phyloP scores from a whole-genome alignment of 169 alveolate species.

The Miamiensis avidus region DNA sequence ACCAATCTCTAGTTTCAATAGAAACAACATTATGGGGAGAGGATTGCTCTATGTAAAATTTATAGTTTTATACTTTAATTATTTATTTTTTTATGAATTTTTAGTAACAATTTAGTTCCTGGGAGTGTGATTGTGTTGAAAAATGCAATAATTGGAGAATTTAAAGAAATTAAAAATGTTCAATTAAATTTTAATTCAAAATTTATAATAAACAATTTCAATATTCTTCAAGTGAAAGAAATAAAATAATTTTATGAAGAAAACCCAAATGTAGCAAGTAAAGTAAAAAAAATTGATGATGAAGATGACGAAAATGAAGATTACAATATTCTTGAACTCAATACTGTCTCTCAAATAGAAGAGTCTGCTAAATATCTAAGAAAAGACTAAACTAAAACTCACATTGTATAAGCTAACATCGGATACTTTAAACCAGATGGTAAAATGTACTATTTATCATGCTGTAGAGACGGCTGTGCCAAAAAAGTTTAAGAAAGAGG shows the following conservation, averaged over 20 bases:
- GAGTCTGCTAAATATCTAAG: not conserved
- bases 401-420: not conserved
- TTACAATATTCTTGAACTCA: no score
- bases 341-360: no score
- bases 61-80: no score
- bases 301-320: not conserved
- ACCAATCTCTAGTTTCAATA: not conserved
- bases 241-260: not conserved
- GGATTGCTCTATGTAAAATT: not conserved
- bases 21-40: not conserved
- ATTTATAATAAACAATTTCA: no score
- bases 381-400: no score
- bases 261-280: not conserved
- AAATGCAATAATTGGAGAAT: not conserved
- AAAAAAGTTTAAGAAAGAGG: no score
- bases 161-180: not conserved
- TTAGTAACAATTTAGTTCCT: not conserved
- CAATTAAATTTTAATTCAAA: no score
- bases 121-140: not conserved
- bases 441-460: not conserved
- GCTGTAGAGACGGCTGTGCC: not conserved
- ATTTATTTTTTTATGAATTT: no score
- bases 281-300: no score
- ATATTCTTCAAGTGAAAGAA: no score
- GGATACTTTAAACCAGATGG: not conserved